phyloP scores from a whole-genome alignment of 1,284 basidiomycete genomes.

The Naganishia albida region DNA sequence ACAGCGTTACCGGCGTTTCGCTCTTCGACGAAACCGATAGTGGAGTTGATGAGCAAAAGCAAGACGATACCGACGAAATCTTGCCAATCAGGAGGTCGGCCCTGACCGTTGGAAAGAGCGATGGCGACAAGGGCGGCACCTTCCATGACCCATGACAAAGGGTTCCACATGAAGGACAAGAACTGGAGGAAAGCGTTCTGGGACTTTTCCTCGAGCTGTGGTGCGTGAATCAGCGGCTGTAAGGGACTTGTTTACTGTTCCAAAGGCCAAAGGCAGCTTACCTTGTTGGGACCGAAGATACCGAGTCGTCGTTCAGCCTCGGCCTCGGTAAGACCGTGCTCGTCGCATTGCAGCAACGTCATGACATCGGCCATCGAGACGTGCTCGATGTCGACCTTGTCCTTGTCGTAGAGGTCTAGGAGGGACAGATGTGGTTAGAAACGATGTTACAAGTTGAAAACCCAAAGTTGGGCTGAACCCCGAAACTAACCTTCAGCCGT shows the following conservation, averaged over 20 bases:
- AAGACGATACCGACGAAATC: constrained; percentile 97
- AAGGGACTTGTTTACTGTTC: neutral
- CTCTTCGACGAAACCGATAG: constrained; percentile 98
- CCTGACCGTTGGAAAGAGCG: constrained; percentile 84
- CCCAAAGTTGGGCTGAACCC: neutral
- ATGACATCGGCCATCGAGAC: constrained; percentile 96
- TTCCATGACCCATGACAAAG: constrained; percentile 99
- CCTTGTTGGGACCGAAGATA: constrained; percentile 91
- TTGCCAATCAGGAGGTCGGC: constrained; percentile 86
- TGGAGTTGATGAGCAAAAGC: constrained; percentile 89
- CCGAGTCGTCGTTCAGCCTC: constrained; percentile 85
- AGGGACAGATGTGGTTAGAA: constrained; percentile 16
- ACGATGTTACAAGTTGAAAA: too few species aligned
- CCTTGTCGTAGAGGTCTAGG: constrained; percentile 85
- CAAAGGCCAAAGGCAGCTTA: neutral
- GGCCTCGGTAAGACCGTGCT: constrained; percentile 71
- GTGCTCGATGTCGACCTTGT: constrained; percentile 98
- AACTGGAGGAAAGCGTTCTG: constrained; percentile 75
- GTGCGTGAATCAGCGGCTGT: constrained; percentile 37
- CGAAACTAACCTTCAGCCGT: constrained; percentile 68
- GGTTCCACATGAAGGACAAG: constrained; percentile 98
- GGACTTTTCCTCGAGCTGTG: constrained; percentile 75
- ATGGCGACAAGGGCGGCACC: constrained; percentile 95
- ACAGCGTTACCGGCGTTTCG: constrained; percentile 95
- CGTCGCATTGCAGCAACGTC: constrained; percentile 82